A percentile compares a stretch with the other conserved stretches of the same genome.
phyloP scores from a whole-genome alignment of 352 stramenopile genomes.

The Plasmopara viticola region DNA sequence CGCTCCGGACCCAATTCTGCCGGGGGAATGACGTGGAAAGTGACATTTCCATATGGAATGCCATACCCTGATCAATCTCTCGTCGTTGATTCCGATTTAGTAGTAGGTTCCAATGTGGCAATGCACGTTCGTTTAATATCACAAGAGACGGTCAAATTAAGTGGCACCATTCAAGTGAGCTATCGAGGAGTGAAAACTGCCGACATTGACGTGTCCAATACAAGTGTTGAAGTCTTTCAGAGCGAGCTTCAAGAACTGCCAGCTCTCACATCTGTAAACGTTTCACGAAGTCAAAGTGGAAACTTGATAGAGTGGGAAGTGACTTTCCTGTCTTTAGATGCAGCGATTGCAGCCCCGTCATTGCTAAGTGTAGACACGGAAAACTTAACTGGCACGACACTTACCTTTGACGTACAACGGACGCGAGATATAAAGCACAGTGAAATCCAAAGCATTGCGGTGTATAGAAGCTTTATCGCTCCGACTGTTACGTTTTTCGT shows the following conservation, averaged over 20 bases:
- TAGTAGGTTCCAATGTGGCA: constrained; percentile 30
- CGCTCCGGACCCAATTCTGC: constrained; percentile 23
- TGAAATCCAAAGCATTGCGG: constrained; percentile 34
- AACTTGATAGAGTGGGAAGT: constrained; percentile 27
- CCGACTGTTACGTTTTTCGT: constrained; percentile 27
- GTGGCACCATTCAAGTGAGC: constrained; percentile 35
- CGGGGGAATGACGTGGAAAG: constrained; percentile 39
- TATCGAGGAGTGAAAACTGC: constrained; percentile 28
- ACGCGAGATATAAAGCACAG: constrained; percentile 18
- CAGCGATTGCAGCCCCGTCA: constrained; percentile 11
- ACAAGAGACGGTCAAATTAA: constrained; percentile 35
- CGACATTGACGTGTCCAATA: constrained; percentile 21
- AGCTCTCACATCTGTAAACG: constrained; percentile 16
- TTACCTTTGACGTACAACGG: constrained; percentile 9
- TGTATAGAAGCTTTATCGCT: constrained; percentile 26
- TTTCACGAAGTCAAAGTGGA: constrained; percentile 6
- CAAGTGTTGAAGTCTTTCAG: constrained; percentile 17
- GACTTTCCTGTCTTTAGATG: constrained; percentile 29
- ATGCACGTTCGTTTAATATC: constrained; percentile 31
- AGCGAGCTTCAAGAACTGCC: constrained; percentile 20
- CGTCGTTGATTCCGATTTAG: constrained; percentile 12
- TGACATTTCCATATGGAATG: constrained; percentile 49
- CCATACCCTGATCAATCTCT: constrained; percentile 29
- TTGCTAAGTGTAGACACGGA: constrained; percentile 13
- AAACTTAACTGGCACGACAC: constrained; percentile 18